Conservation (phyloP, 805 yeast species). For the Candida lessepsii region DNA sequence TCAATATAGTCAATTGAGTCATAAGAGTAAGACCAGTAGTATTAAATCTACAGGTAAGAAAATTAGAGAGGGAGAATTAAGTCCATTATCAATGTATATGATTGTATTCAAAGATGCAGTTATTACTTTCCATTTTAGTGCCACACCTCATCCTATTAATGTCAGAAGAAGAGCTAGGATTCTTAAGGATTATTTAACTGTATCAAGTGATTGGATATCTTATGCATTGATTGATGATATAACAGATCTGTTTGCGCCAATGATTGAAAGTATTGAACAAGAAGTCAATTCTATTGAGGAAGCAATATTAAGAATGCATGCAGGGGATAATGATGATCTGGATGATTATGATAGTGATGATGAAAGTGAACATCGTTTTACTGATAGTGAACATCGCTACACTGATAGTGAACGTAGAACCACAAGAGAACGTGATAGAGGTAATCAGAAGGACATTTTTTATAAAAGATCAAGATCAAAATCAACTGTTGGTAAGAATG, state of each 20-base stretch:
- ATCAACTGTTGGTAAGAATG: slow-evolving; percentile 34
- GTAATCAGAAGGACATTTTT: slow-evolving; percentile 21
- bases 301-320: slow-evolving; percentile 83
- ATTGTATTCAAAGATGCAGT: slow-evolving; percentile 91
- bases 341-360: slow-evolving; percentile 31
- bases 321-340: slow-evolving; percentile 52
- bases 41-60: slow-evolving; percentile 28
- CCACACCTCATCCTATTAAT: slow-evolving; percentile 94
- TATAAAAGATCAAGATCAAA: slow-evolving; percentile 36
- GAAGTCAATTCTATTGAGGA: slow-evolving; percentile 96
- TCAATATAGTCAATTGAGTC: not conserved
- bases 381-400: too few relatives aligned
- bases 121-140: slow-evolving; percentile 87
- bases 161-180: slow-evolving; percentile 91
- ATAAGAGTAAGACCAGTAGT: slow-evolving; percentile 14
- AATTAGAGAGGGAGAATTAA: slow-evolving; percentile 57
- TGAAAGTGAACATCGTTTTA: slow-evolving; percentile 17
- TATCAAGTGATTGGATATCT: slow-evolving; percentile 94
- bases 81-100: slow-evolving; percentile 89
- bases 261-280: slow-evolving; percentile 90
- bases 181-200: slow-evolving; percentile 81
- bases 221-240: slow-evolving; percentile 96
- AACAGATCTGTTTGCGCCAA: slow-evolving; percentile 96
- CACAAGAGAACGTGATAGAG: not conserved
- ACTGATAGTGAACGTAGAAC: too few relatives aligned